phyloP scores from a whole-genome alignment of 1,284 basidiomycete genomes.

The Rugosomyces carneus region DNA sequence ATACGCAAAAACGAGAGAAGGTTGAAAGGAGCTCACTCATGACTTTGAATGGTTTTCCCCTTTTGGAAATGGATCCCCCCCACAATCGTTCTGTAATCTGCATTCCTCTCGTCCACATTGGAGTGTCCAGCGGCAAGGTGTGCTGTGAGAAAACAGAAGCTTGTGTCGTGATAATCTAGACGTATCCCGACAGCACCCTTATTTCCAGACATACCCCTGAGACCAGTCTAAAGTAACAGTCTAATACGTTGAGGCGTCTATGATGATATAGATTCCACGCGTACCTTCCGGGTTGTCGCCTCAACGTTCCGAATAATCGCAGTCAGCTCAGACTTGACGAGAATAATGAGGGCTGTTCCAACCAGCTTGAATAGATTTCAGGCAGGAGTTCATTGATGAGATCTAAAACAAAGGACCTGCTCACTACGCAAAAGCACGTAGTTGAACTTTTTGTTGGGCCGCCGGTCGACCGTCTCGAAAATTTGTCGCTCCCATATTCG shows the following conservation, averaged over 20 bases:
- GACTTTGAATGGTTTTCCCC: conserved; percentile 84
- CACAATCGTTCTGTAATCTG: conserved; percentile 87
- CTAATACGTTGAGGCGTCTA: conserved; percentile 6
- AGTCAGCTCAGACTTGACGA: conserved; percentile 76
- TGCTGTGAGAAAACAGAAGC: conserved; percentile 92
- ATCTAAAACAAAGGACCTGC: conserved; percentile 48
- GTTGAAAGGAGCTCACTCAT: conserved; percentile 60
- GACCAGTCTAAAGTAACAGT: conserved; percentile 66
- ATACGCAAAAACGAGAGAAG: background rate
- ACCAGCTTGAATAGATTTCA: conserved; percentile 59
- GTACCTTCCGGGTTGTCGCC: conserved; percentile 84
- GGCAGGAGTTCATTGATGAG: background rate
- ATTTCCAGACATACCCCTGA: conserved; percentile 96
- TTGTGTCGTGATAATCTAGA: conserved; percentile 85
- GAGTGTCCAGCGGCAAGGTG: conserved; percentile 93
- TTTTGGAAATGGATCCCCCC: conserved; percentile 81
- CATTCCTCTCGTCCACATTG: conserved; percentile 87
- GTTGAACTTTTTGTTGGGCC: conserved; percentile 59
- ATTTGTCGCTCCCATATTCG: conserved; percentile 85
- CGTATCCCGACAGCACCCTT: conserved; percentile 94
- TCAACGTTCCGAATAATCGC: conserved; percentile 86
- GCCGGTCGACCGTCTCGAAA: conserved; percentile 68
- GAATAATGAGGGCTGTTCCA: conserved; percentile 86
- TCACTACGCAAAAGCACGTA: conserved; percentile 91
- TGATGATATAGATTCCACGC: background rate